Evolutionary conservation across 1,139 yeast species (phyloP), one percentile per base, ranked within the genome.

Genomic region (Sugiyamaella pinicola): DNA sequence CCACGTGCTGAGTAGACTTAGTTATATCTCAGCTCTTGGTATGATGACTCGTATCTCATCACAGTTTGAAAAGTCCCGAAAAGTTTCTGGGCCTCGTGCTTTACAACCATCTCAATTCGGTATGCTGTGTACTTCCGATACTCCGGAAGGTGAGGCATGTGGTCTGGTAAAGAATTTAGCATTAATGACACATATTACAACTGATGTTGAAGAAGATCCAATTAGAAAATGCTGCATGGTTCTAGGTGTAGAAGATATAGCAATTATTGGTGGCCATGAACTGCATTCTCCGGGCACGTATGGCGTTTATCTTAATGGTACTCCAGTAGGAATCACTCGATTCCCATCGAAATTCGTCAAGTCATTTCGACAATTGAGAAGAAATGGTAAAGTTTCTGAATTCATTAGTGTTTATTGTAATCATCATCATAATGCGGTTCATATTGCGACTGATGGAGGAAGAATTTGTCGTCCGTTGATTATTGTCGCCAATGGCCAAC

Each of bases 131-230:
- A 90, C 99, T 6, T 88, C 98, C 0, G 99, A 93, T 80, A 93
- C 99, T 0, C 99, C 99, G 2, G 99, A 93, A 80, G 99, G 99
- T 78, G 99, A 95, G 71, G 99, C 99, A 1, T 93, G 99, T 82
- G 99, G 99, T 65, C 80, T 93, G 69, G 99, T 93, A 33, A 93
- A 93, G 71, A 93, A 93, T 67, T 77, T 93, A 69, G 99, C 99
- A 1, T 78, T 93, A 52, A 93, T 93, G 99, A 93, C 99, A 13
- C 99, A 93, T 72, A 95, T 93, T 65, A 93, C 99, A 8, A 91
- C 99, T 2, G 99, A 93, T 70, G 98, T 89, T 64, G 99, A 93
- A 70, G 98, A 93, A 68, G 87, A 78, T 15, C 98, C 99, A 12
- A 82, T 93, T 43, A 81, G 79, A 60, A 81, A 80, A 56, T 75